Percentiles rank a stretch among this genome's conserved stretches.
Conservation (phyloP, 768 basidiomycete species). For the Boletus rubescentipes region DNA sequence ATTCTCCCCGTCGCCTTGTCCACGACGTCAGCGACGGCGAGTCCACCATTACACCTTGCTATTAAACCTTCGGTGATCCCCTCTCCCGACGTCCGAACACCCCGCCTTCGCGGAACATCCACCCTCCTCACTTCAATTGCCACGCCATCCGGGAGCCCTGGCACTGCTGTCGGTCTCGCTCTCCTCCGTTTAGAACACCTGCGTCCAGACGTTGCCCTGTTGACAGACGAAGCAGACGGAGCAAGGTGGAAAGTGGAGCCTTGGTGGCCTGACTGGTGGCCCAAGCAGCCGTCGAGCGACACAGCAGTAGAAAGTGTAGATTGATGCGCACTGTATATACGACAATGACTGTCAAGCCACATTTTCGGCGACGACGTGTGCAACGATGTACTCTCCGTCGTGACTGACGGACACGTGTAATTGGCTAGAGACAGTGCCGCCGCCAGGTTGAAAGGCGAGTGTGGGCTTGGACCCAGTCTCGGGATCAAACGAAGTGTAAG, state of each 20-base stretch:
- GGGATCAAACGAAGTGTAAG: conserved; percentile 41
- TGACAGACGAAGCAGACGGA: conserved; percentile 19
- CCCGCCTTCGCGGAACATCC: conserved; percentile 71
- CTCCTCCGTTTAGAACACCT: conserved; percentile 76
- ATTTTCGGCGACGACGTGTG: conserved; percentile 62
- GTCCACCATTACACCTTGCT: conserved; percentile 19
- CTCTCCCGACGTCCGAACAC: conserved; percentile 24
- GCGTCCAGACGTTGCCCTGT: conserved; percentile 26
- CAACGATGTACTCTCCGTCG: conserved; percentile 74
- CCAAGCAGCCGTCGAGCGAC: conserved; percentile 27
- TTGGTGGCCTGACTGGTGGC: conserved; percentile 74
- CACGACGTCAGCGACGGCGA: conserved; percentile 22
- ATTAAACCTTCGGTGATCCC: conserved; percentile 25
- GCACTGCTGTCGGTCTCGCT: conserved; percentile 65
- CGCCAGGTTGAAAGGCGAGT: conserved; percentile 31
- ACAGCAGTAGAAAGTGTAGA: conserved; percentile 18
- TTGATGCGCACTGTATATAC: conserved; percentile 13
- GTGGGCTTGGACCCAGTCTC: conserved; percentile 41
- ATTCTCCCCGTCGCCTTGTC: conserved; percentile 74
- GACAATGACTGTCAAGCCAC: conserved; percentile 3
- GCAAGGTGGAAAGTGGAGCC: conserved; percentile 47
- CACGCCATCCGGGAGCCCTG: conserved; percentile 22
- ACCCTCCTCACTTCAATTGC: conserved; percentile 63
- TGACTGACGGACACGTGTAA: conserved; percentile 78
- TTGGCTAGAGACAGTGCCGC: not conserved